phyloP scores from a whole-genome alignment of 2,329 filamentous ascomycete genomes.

The Pseudopyrenochaeta lycopersici region DNA sequence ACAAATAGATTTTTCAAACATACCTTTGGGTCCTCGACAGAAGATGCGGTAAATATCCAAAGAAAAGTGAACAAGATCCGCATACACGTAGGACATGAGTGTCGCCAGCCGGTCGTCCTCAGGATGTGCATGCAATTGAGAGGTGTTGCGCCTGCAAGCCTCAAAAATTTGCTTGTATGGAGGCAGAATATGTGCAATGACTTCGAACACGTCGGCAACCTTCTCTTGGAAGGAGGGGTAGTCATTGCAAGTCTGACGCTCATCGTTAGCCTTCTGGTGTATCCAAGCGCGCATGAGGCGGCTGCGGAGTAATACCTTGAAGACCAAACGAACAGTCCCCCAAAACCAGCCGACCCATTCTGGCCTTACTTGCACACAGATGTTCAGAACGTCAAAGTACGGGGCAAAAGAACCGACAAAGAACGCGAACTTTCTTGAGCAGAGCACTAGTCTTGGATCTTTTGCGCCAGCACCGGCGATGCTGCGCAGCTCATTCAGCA shows the following conservation, averaged over 20 bases:
- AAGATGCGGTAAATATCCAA: constrained; percentile 40
- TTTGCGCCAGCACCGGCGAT: constrained; percentile 13
- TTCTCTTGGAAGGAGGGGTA: constrained; percentile 35
- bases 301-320: constrained; percentile 28
- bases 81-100: constrained; percentile 37
- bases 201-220: constrained; percentile 34
- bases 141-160: constrained; percentile 13
- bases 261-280: neutral
- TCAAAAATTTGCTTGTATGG: constrained; percentile 33
- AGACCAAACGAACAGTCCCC: constrained; percentile 30
- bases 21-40: constrained; percentile 32
- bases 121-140: constrained; percentile 2
- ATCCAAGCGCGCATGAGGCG: neutral
- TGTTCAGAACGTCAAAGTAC: constrained; percentile 38
- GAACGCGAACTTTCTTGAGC: constrained; percentile 26
- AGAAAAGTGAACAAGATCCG: constrained; percentile 36
- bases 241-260: constrained; percentile 27
- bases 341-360: constrained; percentile 37
- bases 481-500: constrained; percentile 29
- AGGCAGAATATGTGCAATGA: constrained; percentile 29
- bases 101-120: constrained; percentile 18
- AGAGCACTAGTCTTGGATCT: constrained; percentile 18
- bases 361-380: constrained; percentile 21
- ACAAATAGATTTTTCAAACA: constrained; percentile 21
- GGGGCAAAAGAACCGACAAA: constrained; percentile 32